phyloP scores from a whole-genome alignment of 2,329 filamentous ascomycete genomes.

The Plenodomus lindquistii region DNA sequence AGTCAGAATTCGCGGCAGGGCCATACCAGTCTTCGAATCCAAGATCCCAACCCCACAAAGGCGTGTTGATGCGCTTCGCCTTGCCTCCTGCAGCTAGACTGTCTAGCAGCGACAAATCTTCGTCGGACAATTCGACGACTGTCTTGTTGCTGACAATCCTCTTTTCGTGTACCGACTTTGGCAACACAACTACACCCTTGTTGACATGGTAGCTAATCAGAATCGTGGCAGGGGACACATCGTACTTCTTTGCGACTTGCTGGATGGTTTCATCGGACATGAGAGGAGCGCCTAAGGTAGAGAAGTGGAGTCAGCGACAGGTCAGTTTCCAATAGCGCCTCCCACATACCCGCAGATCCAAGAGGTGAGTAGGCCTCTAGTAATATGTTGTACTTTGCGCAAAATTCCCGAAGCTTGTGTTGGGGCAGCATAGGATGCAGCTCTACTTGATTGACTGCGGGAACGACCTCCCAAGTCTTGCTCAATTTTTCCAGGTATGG shows the following conservation, averaged over 20 bases:
- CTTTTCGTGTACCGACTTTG: constrained; percentile 7
- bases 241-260: constrained; percentile 64
- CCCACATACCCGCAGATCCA: background rate
- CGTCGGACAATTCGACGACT: constrained; percentile 69
- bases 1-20: background rate
- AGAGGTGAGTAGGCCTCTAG: constrained; percentile 14
- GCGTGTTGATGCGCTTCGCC: constrained; percentile 9
- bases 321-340: too few species aligned
- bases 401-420: constrained; percentile 8
- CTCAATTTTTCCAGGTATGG: constrained; percentile 55
- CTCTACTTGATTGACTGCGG: constrained; percentile 22
- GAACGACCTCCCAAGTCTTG: constrained; percentile 31
- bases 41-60: constrained; percentile 11
- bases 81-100: constrained; percentile 6
- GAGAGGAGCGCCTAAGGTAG: background rate
- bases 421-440: constrained; percentile 15
- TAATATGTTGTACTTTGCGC: constrained; percentile 10
- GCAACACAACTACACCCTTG: constrained; percentile 25
- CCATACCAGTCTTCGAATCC: constrained; percentile 15
- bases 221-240: constrained; percentile 72
- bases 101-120: constrained; percentile 53
- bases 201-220: constrained; percentile 84
- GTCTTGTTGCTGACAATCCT: constrained; percentile 11
- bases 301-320: too few species aligned
- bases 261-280: constrained; percentile 37